phyloP scores from a whole-genome alignment of 2,329 filamentous ascomycete species.

The Clonostachys chloroleuca region DNA sequence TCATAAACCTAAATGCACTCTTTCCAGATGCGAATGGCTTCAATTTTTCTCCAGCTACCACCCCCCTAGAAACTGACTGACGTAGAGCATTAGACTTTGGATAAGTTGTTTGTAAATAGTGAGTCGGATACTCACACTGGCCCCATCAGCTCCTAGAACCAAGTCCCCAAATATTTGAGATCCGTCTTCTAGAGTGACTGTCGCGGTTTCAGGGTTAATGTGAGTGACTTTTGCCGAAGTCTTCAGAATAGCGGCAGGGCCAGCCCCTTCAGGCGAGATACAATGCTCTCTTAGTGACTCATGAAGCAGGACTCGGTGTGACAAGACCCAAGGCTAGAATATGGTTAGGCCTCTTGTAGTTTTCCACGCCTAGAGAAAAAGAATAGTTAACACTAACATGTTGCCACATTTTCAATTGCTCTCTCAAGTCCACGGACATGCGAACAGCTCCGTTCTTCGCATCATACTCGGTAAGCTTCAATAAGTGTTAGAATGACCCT shows the following conservation, averaged over 20 bases:
- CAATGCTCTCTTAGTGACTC: slow-evolving; percentile 40
- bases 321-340: slow-evolving; percentile 34
- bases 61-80: slow-evolving; percentile 15
- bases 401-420: slow-evolving; percentile 35
- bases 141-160: slow-evolving; percentile 50
- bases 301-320: slow-evolving; percentile 47
- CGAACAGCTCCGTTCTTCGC: slow-evolving; percentile 24
- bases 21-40: slow-evolving; percentile 41
- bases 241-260: slow-evolving; percentile 27
- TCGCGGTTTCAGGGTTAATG: slow-evolving; percentile 32
- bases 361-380: no score
- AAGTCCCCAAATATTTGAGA: slow-evolving; percentile 38
- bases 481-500: no score
- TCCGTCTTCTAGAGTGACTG: slow-evolving; percentile 39
- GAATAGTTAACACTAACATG: slow-evolving; percentile 16
- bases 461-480: slow-evolving; percentile 26
- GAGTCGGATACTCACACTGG: slow-evolving; percentile 26
- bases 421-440: slow-evolving; percentile 23
- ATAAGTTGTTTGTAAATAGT: no score
- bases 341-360: not conserved
- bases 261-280: slow-evolving; percentile 23
- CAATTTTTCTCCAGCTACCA: slow-evolving; percentile 9
- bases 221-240: slow-evolving; percentile 34
- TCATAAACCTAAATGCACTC: slow-evolving; percentile 50
- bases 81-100: no score